Conservation (phyloP, 441 rosid species). For the Erodium chrysanthum region DNA sequence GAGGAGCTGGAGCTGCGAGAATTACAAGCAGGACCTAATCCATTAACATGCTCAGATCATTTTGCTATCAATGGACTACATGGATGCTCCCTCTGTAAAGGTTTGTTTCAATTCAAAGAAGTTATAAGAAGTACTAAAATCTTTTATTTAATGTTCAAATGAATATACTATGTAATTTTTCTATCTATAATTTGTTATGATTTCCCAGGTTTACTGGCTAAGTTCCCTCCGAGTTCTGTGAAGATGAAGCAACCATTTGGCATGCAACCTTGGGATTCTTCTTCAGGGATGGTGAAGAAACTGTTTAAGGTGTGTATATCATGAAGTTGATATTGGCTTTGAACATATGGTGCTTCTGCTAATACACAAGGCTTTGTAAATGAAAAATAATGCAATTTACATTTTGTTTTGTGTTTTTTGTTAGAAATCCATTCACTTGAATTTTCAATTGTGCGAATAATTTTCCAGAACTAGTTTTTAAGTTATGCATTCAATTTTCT, state of each 20-base stretch:
- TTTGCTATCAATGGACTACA: slow-evolving; percentile 35
- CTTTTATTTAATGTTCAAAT: background rate
- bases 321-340: slow-evolving; percentile 13
- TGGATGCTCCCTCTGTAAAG: slow-evolving; percentile 77
- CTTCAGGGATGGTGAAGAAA: slow-evolving; percentile 67
- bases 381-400: slow-evolving; percentile 1
- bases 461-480: background rate
- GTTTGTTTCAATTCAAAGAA: slow-evolving; percentile 29
- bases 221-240: slow-evolving; percentile 79
- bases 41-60: slow-evolving; percentile 52
- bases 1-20: slow-evolving; percentile 85
- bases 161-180: background rate
- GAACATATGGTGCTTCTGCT: slow-evolving; percentile 8
- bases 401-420: background rate
- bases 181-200: slow-evolving; percentile 13
- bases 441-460: background rate
- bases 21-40: slow-evolving; percentile 54
- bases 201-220: slow-evolving; percentile 61
- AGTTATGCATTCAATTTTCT: slow-evolving; percentile 3
- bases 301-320: slow-evolving; percentile 60
- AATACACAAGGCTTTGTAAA: slow-evolving; percentile 10
- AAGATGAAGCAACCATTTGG: slow-evolving; percentile 74
- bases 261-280: slow-evolving; percentile 71
- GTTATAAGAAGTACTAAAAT: background rate
- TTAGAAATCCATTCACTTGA: background rate